Evolutionary conservation across 2,329 filamentous ascomycete genomes (phyloP), one percentile per base, ranked within the genome.

Genomic region (Aspergillus flavus): DNA sequence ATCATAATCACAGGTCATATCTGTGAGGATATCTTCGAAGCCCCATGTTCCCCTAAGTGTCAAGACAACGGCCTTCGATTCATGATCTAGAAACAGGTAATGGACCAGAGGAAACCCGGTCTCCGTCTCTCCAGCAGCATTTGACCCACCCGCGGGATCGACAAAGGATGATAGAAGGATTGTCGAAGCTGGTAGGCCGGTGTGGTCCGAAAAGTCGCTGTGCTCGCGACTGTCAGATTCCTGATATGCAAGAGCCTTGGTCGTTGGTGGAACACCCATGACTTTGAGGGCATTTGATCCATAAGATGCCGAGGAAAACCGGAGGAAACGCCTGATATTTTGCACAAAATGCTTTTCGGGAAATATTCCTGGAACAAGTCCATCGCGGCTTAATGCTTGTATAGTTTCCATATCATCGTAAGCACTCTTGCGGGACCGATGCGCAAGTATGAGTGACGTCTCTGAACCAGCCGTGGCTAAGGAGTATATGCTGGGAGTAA

Each of bases 1-100:
- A 68, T 91, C 89, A 66, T 91, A 92, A 54, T 91, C 89, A 75
- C 89, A 92, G 34, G 89, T 89, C 84, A 92, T 86, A 70, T 92
- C 90, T 0, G 89, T 89, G 41, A 92, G 78, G 28, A 92, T 86
- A 71, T 92, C 90, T 69, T 92, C 89, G 64, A 92, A 91, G 0
- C 90, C 90, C 45, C 91, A 81, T 0, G 90, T 92, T 1, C 90
- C 90, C 43, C 90, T 85, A 57, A 90, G 90, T 1, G 89, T 88
- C n/a, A 92, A 79, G 0, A 92, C 89, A 0, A 92, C 87, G 0
- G 90, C 89, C 69, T 88, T 89, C 1, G 89, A 89, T 58, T 89
- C 87, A 70, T 91, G 88, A 68, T 92, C 90, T 0, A 92, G 79
- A 1, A 88, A 88, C 41, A 92, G 86, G 68, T 91, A 92, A 74